Percentiles rank a stretch among this genome's conserved stretches.
phyloP scores from a whole-genome alignment of 257 asterid genomes.

The Galeopsis tetrahit region DNA sequence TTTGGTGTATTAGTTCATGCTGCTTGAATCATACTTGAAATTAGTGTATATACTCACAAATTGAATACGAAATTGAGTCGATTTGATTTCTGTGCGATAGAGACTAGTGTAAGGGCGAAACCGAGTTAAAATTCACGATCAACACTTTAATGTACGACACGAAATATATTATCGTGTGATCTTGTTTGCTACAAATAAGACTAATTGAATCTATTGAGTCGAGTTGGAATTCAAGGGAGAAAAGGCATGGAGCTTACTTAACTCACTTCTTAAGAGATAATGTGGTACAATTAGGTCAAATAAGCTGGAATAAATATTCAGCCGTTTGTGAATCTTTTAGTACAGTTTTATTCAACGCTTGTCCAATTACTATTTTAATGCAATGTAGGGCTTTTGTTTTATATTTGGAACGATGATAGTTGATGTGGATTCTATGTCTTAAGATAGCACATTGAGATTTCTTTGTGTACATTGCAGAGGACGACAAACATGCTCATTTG shows the following conservation, averaged over 20 bases:
- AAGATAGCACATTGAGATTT: background rate
- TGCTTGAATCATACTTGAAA: background rate
- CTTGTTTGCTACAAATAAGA: background rate
- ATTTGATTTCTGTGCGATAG: background rate
- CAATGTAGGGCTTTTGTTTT: background rate
- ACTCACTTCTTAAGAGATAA: background rate
- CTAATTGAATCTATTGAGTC: background rate
- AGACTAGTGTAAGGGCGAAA: background rate
- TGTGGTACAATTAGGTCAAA: background rate
- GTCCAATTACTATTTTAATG: background rate
- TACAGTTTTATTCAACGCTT: background rate
- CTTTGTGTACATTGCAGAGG: conserved; percentile 43
- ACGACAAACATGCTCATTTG: conserved; percentile 62
- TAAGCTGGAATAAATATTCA: background rate
- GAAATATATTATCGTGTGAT: background rate
- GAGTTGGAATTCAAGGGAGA: background rate
- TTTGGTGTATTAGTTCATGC: background rate
- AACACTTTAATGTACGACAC: background rate
- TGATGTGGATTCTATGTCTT: background rate
- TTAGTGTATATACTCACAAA: background rate
- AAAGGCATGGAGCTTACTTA: background rate
- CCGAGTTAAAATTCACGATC: background rate
- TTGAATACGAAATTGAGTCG: background rate
- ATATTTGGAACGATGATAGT: background rate
- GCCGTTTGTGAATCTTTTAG: background rate